These are phyloP conservation scores for Telfairia occidentalis DNA, from an alignment of 331 rosid species.

Conservation along the genomic window DNA sequence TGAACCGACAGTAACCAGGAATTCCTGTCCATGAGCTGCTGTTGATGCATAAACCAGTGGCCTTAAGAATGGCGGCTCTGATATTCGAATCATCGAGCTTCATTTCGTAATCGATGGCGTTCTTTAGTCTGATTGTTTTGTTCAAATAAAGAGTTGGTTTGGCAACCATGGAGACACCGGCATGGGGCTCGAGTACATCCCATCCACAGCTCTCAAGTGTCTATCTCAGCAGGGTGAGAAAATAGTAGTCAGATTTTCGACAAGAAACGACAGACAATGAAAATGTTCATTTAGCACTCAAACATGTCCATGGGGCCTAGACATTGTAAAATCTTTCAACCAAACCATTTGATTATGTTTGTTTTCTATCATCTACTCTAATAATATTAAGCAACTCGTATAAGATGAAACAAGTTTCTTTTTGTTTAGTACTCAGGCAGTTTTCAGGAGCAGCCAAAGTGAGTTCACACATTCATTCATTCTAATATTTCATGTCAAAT, in stretches of 20 bases:
- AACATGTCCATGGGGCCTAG: not conserved
- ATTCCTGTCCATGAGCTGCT: constrained; percentile 92
- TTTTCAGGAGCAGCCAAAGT: not conserved
- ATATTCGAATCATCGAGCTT: constrained; percentile 57
- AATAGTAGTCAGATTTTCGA: not conserved
- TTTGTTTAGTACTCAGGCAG: not conserved
- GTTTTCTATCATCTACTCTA: not conserved
- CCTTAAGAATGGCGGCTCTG: constrained; percentile 50
- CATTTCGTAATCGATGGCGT: constrained; percentile 24
- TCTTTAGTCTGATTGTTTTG: constrained; percentile 39
- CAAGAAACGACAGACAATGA: not conserved
- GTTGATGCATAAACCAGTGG: constrained; percentile 86
- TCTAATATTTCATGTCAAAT: not conserved
- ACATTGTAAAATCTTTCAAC: not conserved
- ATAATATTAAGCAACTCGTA: not conserved
- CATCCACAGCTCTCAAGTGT: constrained; percentile 66
- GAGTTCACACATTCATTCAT: not conserved
- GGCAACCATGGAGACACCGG: constrained; percentile 85
- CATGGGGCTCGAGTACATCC: constrained; percentile 70
- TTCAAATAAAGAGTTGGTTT: constrained; percentile 64
- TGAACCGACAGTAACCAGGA: constrained; percentile 87
- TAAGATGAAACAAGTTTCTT: not conserved
- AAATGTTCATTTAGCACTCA: not conserved
- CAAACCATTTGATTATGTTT: not conserved
- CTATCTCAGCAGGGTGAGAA: constrained; percentile 23